These are phyloP conservation scores for Cubamyces lactineus DNA, from an alignment of 768 basidiomycete species.

Conservation along the genomic window DNA sequence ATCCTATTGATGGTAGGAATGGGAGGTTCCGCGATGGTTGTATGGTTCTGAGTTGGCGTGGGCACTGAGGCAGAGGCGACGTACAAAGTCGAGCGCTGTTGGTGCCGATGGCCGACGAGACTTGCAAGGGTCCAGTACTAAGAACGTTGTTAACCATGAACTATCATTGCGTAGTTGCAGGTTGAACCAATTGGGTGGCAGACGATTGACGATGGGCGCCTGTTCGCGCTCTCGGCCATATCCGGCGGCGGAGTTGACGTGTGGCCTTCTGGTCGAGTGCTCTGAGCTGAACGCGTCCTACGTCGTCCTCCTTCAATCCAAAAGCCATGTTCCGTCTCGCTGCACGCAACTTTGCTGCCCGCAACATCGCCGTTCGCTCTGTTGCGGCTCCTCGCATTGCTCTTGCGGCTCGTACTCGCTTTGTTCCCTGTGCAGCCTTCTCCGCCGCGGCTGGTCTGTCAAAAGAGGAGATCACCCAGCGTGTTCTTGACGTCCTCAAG, in stretches of 20 bases:
- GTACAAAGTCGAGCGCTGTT: too few species aligned
- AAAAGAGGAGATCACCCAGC: constrained; percentile 66
- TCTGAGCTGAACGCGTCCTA: constrained; percentile 20
- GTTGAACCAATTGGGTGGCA: too few species aligned
- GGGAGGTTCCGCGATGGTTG: too few species aligned
- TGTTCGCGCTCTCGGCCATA: constrained; percentile 24
- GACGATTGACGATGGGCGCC: constrained; percentile 5
- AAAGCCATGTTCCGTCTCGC: constrained; percentile 27
- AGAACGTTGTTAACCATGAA: too few species aligned
- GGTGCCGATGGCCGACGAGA: too few species aligned
- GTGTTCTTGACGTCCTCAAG: constrained; percentile 83
- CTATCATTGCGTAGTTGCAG: too few species aligned
- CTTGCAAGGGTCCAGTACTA: too few species aligned
- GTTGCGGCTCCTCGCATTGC: constrained; percentile 24
- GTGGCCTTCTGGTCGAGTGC: constrained; percentile 17
- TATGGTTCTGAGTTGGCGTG: too few species aligned
- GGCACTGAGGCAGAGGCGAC: too few species aligned
- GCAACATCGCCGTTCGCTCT: constrained; percentile 51
- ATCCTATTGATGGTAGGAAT: too few species aligned
- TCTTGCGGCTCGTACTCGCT: constrained; percentile 27
- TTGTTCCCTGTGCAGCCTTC: constrained; percentile 53
- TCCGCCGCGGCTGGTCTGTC: constrained; percentile 70
- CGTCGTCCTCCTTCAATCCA: constrained; percentile 5
- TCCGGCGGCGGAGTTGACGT: constrained; percentile 30
- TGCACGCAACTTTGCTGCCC: constrained; percentile 23